Evolutionary conservation across 352 stramenopile species (phyloP).

Genomic region (Phytophthora nicotianae): DNA sequence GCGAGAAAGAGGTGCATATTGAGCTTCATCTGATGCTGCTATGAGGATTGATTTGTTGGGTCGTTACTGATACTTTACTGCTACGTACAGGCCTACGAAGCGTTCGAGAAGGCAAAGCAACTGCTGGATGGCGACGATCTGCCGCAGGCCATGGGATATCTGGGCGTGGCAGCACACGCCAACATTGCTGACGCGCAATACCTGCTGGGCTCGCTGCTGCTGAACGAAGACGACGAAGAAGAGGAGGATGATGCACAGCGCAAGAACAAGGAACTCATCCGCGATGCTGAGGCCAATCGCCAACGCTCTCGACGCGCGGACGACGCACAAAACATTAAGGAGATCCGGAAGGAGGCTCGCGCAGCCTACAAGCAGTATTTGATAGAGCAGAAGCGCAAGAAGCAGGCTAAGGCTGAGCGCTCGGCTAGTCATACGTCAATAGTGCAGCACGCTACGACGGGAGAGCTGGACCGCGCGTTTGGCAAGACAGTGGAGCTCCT

Average conservation of each 20-base stretch:
- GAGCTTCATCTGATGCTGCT: not conserved
- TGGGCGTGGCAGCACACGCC: constrained; percentile 65
- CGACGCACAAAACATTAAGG: constrained; percentile 69
- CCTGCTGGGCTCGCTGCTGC: constrained; percentile 65
- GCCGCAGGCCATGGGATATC: constrained; percentile 57
- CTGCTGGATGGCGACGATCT: constrained; percentile 64
- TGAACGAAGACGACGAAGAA: constrained; percentile 50
- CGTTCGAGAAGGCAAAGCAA: constrained; percentile 64
- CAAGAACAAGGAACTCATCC: constrained; percentile 50
- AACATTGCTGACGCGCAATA: constrained; percentile 80
- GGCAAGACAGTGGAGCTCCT: constrained; percentile 73
- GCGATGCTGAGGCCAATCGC: constrained; percentile 77
- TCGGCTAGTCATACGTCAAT: constrained; percentile 23
- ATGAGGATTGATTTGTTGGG: not conserved
- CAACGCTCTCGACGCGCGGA: constrained; percentile 45
- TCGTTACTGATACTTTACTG: constrained; percentile 1
- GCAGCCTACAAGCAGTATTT: constrained; percentile 81
- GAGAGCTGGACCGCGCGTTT: constrained; percentile 71
- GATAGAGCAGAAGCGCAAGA: constrained; percentile 49
- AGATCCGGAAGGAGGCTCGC: constrained; percentile 80
- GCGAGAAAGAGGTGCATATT: constrained; percentile 39
- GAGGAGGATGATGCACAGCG: constrained; percentile 38
- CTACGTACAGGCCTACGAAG: constrained; percentile 40
- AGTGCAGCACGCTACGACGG: constrained; percentile 66
- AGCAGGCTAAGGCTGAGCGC: constrained; percentile 22